These are phyloP conservation scores for Colletotrichum sidae DNA, from an alignment of 2,329 filamentous ascomycete genomes.

Conservation along the genomic window DNA sequence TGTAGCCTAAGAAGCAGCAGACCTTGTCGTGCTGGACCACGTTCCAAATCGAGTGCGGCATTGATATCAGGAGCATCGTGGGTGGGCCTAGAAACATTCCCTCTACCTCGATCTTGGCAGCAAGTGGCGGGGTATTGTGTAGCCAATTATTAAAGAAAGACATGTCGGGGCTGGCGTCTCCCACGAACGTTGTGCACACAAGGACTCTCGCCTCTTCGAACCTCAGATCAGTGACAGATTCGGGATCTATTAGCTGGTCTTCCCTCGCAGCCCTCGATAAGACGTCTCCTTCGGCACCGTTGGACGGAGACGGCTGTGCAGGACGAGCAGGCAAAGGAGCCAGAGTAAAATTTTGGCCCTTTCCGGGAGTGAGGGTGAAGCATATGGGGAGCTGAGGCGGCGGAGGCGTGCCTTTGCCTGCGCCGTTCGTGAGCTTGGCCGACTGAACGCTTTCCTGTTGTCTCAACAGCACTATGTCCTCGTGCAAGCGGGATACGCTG, in stretches of 20 bases:
- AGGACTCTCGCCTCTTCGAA: constrained; percentile 74
- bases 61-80: constrained; percentile 74
- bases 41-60: constrained; percentile 73
- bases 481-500: constrained; percentile 65
- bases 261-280: constrained; percentile 45
- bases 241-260: constrained; percentile 59
- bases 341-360: constrained; percentile 64
- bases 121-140: constrained; percentile 67
- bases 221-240: constrained; percentile 64
- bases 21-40: constrained; percentile 75
- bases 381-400: constrained; percentile 59
- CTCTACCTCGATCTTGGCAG: constrained; percentile 71
- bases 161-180: constrained; percentile 74
- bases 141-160: constrained; percentile 75
- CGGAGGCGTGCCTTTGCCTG: constrained; percentile 49
- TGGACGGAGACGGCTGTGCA: constrained; percentile 45
- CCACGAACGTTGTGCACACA: constrained; percentile 75
- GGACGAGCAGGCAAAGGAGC: constrained; percentile 56
- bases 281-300: constrained; percentile 33
- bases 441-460: constrained; percentile 58
- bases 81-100: constrained; percentile 76
- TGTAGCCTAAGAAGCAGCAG: constrained; percentile 73
- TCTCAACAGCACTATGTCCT: constrained; percentile 62
- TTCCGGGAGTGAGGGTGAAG: constrained; percentile 67
- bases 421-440: constrained; percentile 58